Evolutionary conservation across 2,329 filamentous ascomycete genomes (phyloP), one percentile per base, ranked within the genome.

Genomic region (Penicillium sp.): DNA sequence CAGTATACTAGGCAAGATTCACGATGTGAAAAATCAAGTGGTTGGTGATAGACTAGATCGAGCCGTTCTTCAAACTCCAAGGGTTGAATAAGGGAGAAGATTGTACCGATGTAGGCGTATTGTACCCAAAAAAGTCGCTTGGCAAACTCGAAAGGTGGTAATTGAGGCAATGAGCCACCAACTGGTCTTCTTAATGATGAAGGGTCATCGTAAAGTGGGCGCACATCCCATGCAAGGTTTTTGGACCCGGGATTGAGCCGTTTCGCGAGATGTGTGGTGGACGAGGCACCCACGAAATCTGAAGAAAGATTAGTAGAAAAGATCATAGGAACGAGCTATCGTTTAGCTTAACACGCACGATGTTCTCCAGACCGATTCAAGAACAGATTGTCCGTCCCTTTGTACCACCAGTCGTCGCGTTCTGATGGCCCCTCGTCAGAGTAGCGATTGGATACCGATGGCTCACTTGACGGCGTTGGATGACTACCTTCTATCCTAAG

Each of bases 51-150:
- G 4, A 80, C 78, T 29, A 74, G 67, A 15, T 73, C 60, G 0
- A 84, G 71, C 27, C 78, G 73, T 37, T 70, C 64, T 58, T 83
- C 80, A 52, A 84, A 84, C 17, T 75, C 67, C 4, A 72, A 65
- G 0, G 80, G 80, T 27, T 80, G 77, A 0, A 80, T 77, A 45
- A 84, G 81, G 12, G 80, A 79, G 58, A 85, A 84, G 10, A 85
- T 85, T 15, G 82, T 84, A 12, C 82, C 82, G 19, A 85, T 84
- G 54, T 83, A 84, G 35, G 76, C 76, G 66, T 84, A 82, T 57
- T 85, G 83, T 0, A 81, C 79, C 29, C 76, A 74, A 58, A 81
- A 83, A 2, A 82, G 71, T 15, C 80, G 73, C 51, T 79, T 80
- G 0, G 81, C 81, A 60, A 82, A 78, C 33, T 82, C 79, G 12